phyloP scores from a whole-genome alignment of 2,329 filamentous ascomycete species.

The Alternaria sp. region DNA sequence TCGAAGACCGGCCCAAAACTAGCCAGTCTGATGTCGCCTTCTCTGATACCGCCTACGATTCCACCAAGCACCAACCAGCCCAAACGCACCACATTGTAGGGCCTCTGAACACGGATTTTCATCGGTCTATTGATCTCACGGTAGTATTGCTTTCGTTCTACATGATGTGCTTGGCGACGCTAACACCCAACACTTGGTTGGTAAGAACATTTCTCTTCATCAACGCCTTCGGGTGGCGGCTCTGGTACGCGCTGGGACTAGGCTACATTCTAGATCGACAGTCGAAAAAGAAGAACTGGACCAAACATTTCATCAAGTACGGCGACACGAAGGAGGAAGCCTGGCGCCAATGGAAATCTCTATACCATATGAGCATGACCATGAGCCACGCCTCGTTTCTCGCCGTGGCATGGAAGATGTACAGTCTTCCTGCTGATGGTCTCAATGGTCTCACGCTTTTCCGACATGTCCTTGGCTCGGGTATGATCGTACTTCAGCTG shows the following conservation, averaged over 20 bases:
- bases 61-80: slow-evolving; percentile 60
- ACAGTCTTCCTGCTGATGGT: slow-evolving; percentile 85
- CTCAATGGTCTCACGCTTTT: slow-evolving; percentile 82
- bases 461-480: slow-evolving; percentile 82
- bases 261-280: slow-evolving; percentile 85
- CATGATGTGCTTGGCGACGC: slow-evolving; percentile 72
- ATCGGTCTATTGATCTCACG: slow-evolving; percentile 83
- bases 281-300: slow-evolving; percentile 92
- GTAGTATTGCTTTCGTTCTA: slow-evolving; percentile 79
- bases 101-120: slow-evolving; percentile 81
- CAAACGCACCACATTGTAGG: slow-evolving; percentile 86
- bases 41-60: slow-evolving; percentile 48
- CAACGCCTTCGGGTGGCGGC: slow-evolving; percentile 81
- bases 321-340: slow-evolving; percentile 89
- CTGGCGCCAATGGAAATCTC: slow-evolving; percentile 96
- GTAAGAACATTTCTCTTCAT: slow-evolving; percentile 81
- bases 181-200: slow-evolving; percentile 76
- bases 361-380: slow-evolving; percentile 90
- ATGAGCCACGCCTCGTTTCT: slow-evolving; percentile 82
- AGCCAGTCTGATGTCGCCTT: slow-evolving; percentile 49
- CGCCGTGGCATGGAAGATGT: slow-evolving; percentile 96
- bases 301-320: slow-evolving; percentile 95
- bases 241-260: slow-evolving; percentile 91
- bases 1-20: slow-evolving; percentile 47
- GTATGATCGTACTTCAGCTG: slow-evolving; percentile 82